Base-by-base conservation (phyloP, 345 rosid genomes). In the Boechera divaricarpa region DNA sequence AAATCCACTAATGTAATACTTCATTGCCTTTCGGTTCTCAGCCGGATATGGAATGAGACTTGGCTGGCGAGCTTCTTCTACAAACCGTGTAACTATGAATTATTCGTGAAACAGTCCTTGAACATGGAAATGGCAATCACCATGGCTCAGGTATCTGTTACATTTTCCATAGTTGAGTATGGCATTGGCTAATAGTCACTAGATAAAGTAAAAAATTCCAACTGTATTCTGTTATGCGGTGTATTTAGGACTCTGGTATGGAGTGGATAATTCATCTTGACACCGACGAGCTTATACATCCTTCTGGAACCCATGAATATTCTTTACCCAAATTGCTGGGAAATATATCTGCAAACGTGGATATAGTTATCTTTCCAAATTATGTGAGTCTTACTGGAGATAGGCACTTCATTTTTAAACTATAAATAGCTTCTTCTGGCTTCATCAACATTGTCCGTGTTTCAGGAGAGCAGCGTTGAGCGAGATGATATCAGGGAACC, bases 201-300 rank as follows among this genome's bases (percentile, higher is more conserved):
- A 5, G 58, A 21, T 36, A 5, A 42, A 31, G 63, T 32, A 10
- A 53, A 42, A 39, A 10, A 7, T 31, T 1, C 16, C 1, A 33
- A 33, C 7, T 33, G 35, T 33, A 33, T 5, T 57, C 48, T 57
- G 18, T 28, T 72, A 13, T 59, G 61, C 10, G 44, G n/a, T 61
- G 67, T 56, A 41, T 49, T 31, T 76, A 95, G 99, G 91, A 92
- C 69, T 86, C 86, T 67, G 85, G 87, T 63, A 80, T 88, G 91
- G 96, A 93, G 39, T 95, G 98, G 99, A 95, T 95, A 71, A 49
- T 93, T 74, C 99, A 92, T 85, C 94, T 95, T 80, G 97, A 95
- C 82, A 95, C 98, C 0, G 99, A 95, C 56, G 99, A 90, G 80
- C 86, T 95, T 47, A 81, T 93, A 51, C 82, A 95, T 79, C 99